A percentile compares a stretch with the other conserved stretches of the same genome.
Conservation (phyloP, 2,329 filamentous ascomycete species). For the Xylariaceae sp. region DNA sequence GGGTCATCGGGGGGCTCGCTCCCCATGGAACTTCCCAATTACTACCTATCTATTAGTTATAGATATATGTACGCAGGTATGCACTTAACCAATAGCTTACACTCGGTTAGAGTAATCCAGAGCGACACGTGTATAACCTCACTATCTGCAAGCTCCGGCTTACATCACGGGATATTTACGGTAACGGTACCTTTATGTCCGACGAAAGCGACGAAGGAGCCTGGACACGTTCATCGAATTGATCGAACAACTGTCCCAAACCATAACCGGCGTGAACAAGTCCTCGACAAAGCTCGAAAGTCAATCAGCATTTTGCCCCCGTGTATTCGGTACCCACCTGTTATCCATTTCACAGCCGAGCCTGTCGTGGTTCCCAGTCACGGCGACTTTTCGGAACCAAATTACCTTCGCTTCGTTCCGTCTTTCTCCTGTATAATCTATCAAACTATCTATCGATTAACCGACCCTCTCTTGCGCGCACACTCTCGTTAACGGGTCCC, state of each 20-base stretch:
- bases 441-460: slow-evolving; percentile 1
- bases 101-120: too few species aligned
- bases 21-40: too few species aligned
- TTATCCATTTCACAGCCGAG: neutral
- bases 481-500: neutral
- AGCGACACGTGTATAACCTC: too few species aligned
- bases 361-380: slow-evolving; percentile 1
- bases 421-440: neutral
- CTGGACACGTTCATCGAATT: neutral
- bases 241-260: neutral
- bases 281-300: neutral
- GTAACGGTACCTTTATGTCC: neutral
- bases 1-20: too few species aligned
- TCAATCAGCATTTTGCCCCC: neutral
- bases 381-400: neutral
- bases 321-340: neutral
- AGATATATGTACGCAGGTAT: too few species aligned
- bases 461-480: slow-evolving; percentile 5
- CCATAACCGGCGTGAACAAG: neutral
- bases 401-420: slow-evolving; percentile 1
- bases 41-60: too few species aligned
- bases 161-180: too few species aligned
- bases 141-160: too few species aligned
- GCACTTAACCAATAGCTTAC: too few species aligned
- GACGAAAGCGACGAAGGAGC: neutral